A percentile compares a stretch with the other conserved stretches of the same genome.
Evolutionary conservation across 306 rosid genomes (phyloP).

Genomic region (Fragaria nilgerrensis): DNA sequence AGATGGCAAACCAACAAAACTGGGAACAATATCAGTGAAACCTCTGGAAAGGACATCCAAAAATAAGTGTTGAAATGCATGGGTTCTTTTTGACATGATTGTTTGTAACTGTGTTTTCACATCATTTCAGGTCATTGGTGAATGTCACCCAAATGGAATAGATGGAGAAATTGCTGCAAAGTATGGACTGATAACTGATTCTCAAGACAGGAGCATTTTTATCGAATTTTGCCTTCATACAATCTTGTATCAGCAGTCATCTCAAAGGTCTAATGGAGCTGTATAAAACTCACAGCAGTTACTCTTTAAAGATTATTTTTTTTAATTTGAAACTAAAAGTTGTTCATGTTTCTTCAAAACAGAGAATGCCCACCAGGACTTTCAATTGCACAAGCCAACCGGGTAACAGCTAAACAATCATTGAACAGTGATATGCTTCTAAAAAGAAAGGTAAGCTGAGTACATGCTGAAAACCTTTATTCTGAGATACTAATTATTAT

Average conservation of each 20-base stretch:
- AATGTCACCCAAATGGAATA: constrained; percentile 62
- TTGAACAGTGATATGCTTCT: constrained; percentile 55
- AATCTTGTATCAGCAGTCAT: constrained; percentile 69
- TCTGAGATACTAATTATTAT: constrained; percentile 1
- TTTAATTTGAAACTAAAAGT: constrained; percentile 13
- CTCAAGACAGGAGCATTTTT: constrained; percentile 64
- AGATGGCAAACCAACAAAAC: not conserved
- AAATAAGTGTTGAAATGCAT: not conserved
- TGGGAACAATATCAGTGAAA: not conserved
- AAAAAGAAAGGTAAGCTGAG: constrained; percentile 58
- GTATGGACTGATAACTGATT: constrained; percentile 48
- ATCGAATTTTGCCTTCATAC: constrained; percentile 86
- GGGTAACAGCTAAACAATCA: constrained; percentile 72
- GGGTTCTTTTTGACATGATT: constrained; percentile 27
- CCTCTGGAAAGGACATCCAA: not conserved
- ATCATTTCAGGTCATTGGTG: constrained; percentile 77
- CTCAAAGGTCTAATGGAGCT: constrained; percentile 58
- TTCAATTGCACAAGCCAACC: constrained; percentile 66
- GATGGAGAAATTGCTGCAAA: constrained; percentile 64
- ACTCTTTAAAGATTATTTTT: constrained; percentile 20
- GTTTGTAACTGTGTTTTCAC: constrained; percentile 24
- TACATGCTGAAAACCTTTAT: constrained; percentile 18
- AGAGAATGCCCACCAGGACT: constrained; percentile 80
- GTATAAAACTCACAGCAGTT: not conserved
- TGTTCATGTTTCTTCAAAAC: constrained; percentile 37